phyloP scores from a whole-genome alignment of 1,284 basidiomycete genomes.

The Marasmius fiardii region DNA sequence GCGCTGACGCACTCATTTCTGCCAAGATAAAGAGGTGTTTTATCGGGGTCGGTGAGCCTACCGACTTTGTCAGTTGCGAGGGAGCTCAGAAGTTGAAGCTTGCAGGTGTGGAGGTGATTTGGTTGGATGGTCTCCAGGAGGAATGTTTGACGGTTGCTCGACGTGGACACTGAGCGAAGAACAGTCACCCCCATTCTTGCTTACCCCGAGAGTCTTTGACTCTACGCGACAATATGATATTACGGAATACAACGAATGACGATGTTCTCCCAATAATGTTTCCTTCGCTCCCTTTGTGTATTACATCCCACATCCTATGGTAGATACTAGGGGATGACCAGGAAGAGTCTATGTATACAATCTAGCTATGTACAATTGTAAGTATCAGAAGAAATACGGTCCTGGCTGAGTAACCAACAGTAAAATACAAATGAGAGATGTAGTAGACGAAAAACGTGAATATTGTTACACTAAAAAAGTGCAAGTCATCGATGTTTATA shows the following conservation, averaged over 20 bases:
- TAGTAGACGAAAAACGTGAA: not conserved
- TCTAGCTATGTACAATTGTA: too few species aligned
- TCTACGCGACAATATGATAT: too few species aligned
- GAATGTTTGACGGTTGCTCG: slow-evolving; percentile 80
- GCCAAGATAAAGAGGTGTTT: slow-evolving; percentile 75
- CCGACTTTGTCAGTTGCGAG: slow-evolving; percentile 93
- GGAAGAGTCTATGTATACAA: too few species aligned
- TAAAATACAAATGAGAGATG: not conserved
- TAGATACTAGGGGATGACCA: too few species aligned
- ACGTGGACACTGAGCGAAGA: slow-evolving; percentile 40
- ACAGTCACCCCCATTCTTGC: not conserved
- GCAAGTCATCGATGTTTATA: slow-evolving; percentile 74
- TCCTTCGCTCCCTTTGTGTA: too few species aligned
- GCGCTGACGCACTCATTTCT: slow-evolving; percentile 81
- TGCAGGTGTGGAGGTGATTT: slow-evolving; percentile 75
- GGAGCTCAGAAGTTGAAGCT: slow-evolving; percentile 76
- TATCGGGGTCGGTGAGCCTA: slow-evolving; percentile 91
- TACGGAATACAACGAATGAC: too few species aligned
- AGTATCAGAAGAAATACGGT: too few species aligned
- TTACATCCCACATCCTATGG: too few species aligned
- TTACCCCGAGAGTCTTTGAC: not conserved
- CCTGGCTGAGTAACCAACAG: too few species aligned
- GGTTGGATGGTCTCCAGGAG: slow-evolving; percentile 67
- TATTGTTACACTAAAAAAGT: too few species aligned
- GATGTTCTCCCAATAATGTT: too few species aligned